Percentiles rank a stretch among this genome's conserved stretches.
These are phyloP conservation scores for Erigeron canadensis DNA, from an alignment of 129 eudicot species.

Conservation along the genomic window DNA sequence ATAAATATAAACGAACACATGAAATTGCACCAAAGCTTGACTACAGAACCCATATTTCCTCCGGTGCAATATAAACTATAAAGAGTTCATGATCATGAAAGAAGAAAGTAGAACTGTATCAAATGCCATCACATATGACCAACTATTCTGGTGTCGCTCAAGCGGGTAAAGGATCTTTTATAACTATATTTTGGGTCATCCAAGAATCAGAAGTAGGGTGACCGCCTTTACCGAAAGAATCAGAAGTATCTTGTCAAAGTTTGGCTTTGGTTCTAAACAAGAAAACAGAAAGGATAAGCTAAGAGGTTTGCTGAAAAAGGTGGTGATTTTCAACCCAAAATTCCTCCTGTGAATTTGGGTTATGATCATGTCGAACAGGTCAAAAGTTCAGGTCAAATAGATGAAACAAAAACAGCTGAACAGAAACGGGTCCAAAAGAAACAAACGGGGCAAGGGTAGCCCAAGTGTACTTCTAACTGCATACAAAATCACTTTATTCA, in stretches of 20 bases:
- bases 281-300: background rate
- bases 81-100: conserved; percentile 11
- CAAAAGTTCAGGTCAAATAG: background rate
- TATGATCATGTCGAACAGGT: background rate
- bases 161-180: conserved; percentile 82
- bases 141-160: conserved; percentile 14
- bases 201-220: conserved; percentile 7
- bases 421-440: background rate
- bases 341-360: background rate
- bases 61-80: background rate
- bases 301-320: conserved; percentile 8
- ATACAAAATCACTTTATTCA: background rate
- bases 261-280: background rate
- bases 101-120: conserved; percentile 18
- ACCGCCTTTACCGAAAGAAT: too few species aligned
- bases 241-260: conserved; percentile 16
- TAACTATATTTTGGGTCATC: conserved; percentile 44
- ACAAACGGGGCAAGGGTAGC: background rate
- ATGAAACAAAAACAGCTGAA: background rate
- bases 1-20: conserved; percentile 2
- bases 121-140: conserved; percentile 19
- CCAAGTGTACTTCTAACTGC: background rate
- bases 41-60: conserved; percentile 16
- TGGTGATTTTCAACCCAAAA: background rate
- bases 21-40: background rate